These are phyloP conservation scores for Chamaecrista fasciculata DNA, from an alignment of 306 rosid genomes.

Conservation along the genomic window DNA sequence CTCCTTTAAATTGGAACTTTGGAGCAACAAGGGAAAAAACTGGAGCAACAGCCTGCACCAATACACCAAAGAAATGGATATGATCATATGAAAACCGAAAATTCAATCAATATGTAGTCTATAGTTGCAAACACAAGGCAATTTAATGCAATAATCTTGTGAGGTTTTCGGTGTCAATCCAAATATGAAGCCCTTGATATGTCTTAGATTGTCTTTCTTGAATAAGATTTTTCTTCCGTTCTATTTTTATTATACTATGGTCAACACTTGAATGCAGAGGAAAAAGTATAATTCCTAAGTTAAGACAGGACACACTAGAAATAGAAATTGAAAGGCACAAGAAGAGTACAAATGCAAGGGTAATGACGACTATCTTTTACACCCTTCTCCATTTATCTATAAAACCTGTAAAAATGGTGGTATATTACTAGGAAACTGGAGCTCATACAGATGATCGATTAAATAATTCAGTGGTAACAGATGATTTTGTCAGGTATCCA, in stretches of 20 bases:
- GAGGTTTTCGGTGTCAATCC: background rate
- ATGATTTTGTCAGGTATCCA: background rate
- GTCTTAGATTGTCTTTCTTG: background rate
- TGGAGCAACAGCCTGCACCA: slow-evolving; percentile 96
- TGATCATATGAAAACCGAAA: background rate
- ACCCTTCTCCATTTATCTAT: background rate
- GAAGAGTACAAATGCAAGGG: background rate
- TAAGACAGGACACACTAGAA: background rate
- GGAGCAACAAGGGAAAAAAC: slow-evolving; percentile 81
- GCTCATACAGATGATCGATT: background rate
- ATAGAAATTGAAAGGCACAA: background rate
- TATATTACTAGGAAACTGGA: background rate
- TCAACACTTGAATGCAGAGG: background rate
- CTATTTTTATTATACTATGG: background rate
- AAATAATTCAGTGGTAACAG: background rate
- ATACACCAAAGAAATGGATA: background rate
- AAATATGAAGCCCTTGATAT: background rate
- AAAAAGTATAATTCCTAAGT: background rate
- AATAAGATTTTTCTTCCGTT: background rate
- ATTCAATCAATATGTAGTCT: background rate
- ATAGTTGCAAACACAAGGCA: background rate
- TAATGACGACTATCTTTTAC: background rate
- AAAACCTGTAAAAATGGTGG: too few species aligned
- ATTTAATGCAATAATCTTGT: background rate
- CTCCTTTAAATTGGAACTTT: slow-evolving; percentile 89